These are phyloP conservation scores for Dendrocalamus latiflorus DNA, from an alignment of 202 grass and related monocot species.

Conservation along the genomic window DNA sequence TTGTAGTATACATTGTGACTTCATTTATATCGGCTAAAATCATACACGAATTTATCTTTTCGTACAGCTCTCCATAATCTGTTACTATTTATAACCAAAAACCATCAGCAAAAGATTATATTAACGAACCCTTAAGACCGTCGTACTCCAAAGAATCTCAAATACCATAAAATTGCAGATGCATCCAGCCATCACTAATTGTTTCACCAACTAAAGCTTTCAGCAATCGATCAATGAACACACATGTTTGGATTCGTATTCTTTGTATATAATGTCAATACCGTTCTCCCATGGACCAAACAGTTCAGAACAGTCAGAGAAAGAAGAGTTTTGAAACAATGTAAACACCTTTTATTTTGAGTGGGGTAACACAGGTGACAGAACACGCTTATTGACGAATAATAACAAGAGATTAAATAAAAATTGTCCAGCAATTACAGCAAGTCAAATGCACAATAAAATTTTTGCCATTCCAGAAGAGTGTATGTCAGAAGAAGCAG, in stretches of 20 bases:
- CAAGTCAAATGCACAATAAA: background rate
- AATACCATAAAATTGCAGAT: background rate
- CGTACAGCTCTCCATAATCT: too few species aligned
- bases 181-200: too few species aligned
- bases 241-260: background rate
- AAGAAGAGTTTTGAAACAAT: background rate
- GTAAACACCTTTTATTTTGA: slow-evolving; percentile 5
- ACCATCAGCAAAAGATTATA: too few species aligned
- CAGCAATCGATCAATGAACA: background rate
- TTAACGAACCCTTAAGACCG: background rate
- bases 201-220: background rate
- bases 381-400: background rate
- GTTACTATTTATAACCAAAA: too few species aligned
- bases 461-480: background rate
- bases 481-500: slow-evolving; percentile 30
- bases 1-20: too few species aligned
- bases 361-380: background rate
- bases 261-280: background rate
- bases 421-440: background rate
- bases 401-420: background rate
- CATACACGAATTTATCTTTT: rapidly evolving
- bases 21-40: too few species aligned
- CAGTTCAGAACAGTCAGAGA: background rate
- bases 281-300: background rate
- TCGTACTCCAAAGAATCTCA: background rate